These are phyloP conservation scores for Arachnopeziza araneosa DNA, from an alignment of 2,329 filamentous ascomycete genomes.

Conservation along the genomic window DNA sequence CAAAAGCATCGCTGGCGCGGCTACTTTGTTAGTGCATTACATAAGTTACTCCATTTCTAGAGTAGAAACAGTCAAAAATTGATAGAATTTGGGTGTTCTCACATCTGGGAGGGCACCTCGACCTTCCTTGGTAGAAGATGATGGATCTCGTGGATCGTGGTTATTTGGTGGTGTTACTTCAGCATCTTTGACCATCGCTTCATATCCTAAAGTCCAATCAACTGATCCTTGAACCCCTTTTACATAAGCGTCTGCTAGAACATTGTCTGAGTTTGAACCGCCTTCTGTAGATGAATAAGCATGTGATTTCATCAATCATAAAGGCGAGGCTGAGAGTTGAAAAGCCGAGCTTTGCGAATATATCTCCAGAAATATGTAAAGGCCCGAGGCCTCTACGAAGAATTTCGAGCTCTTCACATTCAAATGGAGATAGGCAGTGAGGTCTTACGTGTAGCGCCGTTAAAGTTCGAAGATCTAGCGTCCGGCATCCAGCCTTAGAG, in stretches of 20 bases:
- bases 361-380: no score
- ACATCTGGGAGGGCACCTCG: slow-evolving; percentile 62
- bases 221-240: slow-evolving; percentile 57
- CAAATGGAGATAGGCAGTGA: no score
- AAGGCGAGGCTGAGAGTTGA: no score
- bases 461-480: slow-evolving; percentile 61
- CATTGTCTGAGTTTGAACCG: slow-evolving; percentile 64
- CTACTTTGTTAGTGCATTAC: no score
- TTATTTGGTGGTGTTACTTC: slow-evolving; percentile 56
- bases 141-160: slow-evolving; percentile 43
- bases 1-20: no score
- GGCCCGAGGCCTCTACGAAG: no score
- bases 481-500: slow-evolving; percentile 51
- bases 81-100: neutral
- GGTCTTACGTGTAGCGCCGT: slow-evolving; percentile 52
- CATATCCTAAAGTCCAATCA: slow-evolving; percentile 57
- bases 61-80: neutral
- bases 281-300: slow-evolving; percentile 37
- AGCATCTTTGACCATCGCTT: slow-evolving; percentile 60
- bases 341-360: no score
- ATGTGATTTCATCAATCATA: no score
- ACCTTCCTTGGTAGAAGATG: slow-evolving; percentile 61
- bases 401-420: no score
- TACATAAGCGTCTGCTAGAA: slow-evolving; percentile 66
- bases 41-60: no score